These are phyloP conservation scores for Diaporthe sp. DNA, from an alignment of 2,329 filamentous ascomycete species.

Conservation along the genomic window DNA sequence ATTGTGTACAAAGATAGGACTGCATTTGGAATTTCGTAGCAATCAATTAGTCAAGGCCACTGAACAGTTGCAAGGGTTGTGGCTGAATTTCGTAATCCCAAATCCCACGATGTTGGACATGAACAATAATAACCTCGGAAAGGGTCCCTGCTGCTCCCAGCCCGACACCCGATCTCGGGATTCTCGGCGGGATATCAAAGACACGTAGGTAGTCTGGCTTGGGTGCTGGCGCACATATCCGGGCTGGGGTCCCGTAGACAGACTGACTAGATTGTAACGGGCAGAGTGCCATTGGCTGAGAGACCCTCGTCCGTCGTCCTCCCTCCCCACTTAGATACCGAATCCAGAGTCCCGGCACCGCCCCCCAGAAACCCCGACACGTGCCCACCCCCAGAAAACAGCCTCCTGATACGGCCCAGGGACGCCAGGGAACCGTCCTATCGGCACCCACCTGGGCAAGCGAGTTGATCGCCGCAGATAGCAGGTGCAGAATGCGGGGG, in stretches of 20 bases:
- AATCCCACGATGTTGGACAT: not conserved
- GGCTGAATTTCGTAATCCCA: not conserved
- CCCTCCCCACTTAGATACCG: constrained; percentile 22
- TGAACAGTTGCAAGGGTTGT: not conserved
- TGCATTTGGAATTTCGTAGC: not conserved
- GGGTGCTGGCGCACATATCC: not conserved
- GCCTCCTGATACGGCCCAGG: constrained; percentile 22
- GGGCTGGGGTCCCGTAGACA: constrained; percentile 14
- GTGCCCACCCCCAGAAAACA: constrained; percentile 24
- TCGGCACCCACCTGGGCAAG: constrained; percentile 9
- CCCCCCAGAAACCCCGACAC: not conserved
- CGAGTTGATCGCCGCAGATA: constrained; percentile 9
- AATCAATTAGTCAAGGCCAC: not conserved
- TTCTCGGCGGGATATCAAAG: constrained; percentile 23
- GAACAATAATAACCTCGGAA: not conserved
- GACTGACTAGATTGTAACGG: constrained; percentile 24
- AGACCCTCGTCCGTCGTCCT: not conserved
- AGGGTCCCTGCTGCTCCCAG: not conserved
- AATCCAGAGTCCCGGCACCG: constrained; percentile 18
- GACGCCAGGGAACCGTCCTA: constrained; percentile 9
- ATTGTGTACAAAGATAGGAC: not conserved
- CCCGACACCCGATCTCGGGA: constrained; percentile 29
- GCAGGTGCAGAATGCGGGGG: constrained; percentile 27
- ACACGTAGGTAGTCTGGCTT: not conserved
- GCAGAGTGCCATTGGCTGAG: not conserved